Percentiles rank a stretch among this genome's conserved stretches.
phyloP scores from a whole-genome alignment of 495 filamentous ascomycete genomes.

The Gamarada debralockiae region DNA sequence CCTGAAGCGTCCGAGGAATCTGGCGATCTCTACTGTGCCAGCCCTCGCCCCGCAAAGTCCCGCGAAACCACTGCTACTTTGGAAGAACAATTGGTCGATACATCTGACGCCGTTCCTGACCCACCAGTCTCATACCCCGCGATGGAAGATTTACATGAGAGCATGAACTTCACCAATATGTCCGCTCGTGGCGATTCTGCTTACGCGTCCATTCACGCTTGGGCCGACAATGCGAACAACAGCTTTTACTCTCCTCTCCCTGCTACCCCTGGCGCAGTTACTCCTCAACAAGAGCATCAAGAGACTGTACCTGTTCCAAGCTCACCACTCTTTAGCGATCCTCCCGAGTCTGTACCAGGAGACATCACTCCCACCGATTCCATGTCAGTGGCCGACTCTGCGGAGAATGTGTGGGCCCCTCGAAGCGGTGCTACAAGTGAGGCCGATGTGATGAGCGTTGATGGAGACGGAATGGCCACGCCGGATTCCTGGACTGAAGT shows the following conservation, averaged over 20 bases:
- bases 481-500: conserved; percentile 77
- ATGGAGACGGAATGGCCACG: conserved; percentile 56
- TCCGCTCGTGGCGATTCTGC: conserved; percentile 30
- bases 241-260: conserved; percentile 53
- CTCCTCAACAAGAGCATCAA: conserved; percentile 12
- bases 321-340: conserved; percentile 20
- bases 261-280: conserved; percentile 24
- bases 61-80: conserved; percentile 17
- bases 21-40: conserved; percentile 34
- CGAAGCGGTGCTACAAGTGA: conserved; percentile 31
- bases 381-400: conserved; percentile 37
- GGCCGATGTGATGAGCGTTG: conserved; percentile 62
- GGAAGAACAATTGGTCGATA: conserved; percentile 19
- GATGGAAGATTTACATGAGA: conserved; percentile 8
- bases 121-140: conserved; percentile 20
- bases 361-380: conserved; percentile 48
- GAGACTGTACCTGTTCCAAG: conserved; percentile 2
- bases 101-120: conserved; percentile 22
- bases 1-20: conserved; percentile 35
- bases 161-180: conserved; percentile 18
- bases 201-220: conserved; percentile 51
- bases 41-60: conserved; percentile 5
- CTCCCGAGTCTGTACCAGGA: conserved; percentile 26
- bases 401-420: conserved; percentile 30
- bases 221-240: conserved; percentile 39